These are phyloP conservation scores for Oldenlandia corymbosa DNA, from an alignment of 257 asterid genomes.

Conservation along the genomic window DNA sequence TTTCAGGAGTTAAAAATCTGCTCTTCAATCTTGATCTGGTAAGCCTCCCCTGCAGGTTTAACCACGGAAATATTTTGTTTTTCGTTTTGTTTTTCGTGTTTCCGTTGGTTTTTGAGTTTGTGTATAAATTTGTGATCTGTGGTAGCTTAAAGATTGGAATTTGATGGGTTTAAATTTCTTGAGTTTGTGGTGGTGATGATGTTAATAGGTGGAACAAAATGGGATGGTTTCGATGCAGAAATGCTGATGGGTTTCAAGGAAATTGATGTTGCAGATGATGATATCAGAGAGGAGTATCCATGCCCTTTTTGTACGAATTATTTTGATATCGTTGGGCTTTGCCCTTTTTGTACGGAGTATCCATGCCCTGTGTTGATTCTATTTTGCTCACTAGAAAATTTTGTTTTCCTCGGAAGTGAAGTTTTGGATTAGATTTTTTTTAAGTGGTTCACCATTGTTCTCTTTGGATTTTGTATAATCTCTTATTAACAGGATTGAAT, in stretches of 20 bases:
- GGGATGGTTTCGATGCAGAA: constrained; percentile 69
- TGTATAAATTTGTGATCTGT: not conserved
- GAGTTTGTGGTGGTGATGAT: not conserved
- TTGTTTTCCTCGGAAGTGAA: not conserved
- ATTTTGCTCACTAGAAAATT: not conserved
- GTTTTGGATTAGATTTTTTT: not conserved
- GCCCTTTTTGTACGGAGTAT: too few species aligned
- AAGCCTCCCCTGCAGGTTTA: not conserved
- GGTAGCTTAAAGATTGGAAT: too few species aligned
- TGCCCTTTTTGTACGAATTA: constrained; percentile 79
- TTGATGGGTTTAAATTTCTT: constrained; percentile 16
- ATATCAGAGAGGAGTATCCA: constrained; percentile 62
- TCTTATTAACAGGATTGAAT: too few species aligned
- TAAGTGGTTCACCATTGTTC: not conserved
- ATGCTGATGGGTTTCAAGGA: constrained; percentile 81
- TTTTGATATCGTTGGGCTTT: constrained; percentile 72
- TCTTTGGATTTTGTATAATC: not conserved
- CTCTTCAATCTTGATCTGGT: constrained; percentile 93
- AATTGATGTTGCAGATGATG: constrained; percentile 61
- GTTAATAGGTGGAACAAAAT: constrained; percentile 42
- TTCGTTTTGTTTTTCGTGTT: not conserved
- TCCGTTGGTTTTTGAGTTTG: not conserved
- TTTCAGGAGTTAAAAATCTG: constrained; percentile 70
- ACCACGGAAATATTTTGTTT: not conserved
- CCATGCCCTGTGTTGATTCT: not conserved